Evolutionary conservation across 257 asterid species (phyloP).

Genomic region (Solanum pimpinellifolium): DNA sequence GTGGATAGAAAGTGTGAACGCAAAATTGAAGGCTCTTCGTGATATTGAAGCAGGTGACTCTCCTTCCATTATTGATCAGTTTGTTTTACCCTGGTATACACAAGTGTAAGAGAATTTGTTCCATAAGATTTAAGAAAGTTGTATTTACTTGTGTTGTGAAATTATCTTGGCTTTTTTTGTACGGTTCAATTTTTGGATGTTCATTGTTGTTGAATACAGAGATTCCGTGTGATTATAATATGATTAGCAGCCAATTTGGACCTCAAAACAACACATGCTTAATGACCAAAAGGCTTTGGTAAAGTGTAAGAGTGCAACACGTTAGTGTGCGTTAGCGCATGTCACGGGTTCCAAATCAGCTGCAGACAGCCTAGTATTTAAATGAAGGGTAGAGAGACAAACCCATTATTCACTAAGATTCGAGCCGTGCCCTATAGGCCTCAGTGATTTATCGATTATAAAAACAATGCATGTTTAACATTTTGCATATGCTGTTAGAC

Average conservation of each 20-base stretch:
- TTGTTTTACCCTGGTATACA: not conserved
- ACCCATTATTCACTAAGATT: not conserved
- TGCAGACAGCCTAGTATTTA: not conserved
- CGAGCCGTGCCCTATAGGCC: not conserved
- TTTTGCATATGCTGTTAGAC: not conserved
- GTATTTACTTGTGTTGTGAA: not conserved
- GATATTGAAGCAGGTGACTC: slow-evolving; percentile 61
- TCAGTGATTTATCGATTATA: not conserved
- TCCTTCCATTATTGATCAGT: not conserved
- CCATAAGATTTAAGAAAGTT: not conserved
- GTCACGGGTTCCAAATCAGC: not conserved
- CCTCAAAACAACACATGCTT: not conserved
- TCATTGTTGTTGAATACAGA: not conserved
- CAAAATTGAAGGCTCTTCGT: slow-evolving; percentile 57
- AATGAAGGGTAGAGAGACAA: not conserved
- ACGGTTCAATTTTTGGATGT: not conserved
- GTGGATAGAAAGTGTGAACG: slow-evolving; percentile 56
- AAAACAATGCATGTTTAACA: not conserved
- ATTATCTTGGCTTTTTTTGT: not conserved
- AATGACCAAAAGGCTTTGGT: not conserved
- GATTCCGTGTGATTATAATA: not conserved
- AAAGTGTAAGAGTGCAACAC: not conserved
- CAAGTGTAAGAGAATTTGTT: not conserved
- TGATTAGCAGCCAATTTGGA: not conserved
- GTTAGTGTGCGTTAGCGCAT: not conserved